phyloP scores from a whole-genome alignment of 257 asterid species.

The Jacaranda copaia region DNA sequence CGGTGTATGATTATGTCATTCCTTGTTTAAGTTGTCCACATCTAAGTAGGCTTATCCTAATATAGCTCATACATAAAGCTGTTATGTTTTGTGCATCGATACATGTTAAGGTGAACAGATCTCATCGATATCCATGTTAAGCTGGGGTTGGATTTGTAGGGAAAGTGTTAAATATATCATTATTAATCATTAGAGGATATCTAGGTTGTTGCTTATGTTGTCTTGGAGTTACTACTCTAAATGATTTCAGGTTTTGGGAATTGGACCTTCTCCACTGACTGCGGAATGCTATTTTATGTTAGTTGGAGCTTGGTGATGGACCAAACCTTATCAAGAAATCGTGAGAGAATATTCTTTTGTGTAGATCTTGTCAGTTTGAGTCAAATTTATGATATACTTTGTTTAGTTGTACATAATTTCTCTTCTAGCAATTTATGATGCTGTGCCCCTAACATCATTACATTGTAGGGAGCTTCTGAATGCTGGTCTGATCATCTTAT shows the following conservation, averaged over 20 bases:
- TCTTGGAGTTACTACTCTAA: neutral
- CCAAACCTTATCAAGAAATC: slow-evolving; percentile 6
- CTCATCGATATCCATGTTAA: slow-evolving; percentile 23
- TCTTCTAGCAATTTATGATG: slow-evolving; percentile 17
- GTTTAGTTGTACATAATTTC: slow-evolving; percentile 19
- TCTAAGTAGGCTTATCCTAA: slow-evolving; percentile 2
- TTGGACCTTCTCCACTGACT: neutral
- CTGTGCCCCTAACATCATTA: slow-evolving; percentile 23
- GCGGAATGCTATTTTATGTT: slow-evolving; percentile 2
- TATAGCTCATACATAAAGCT: neutral
- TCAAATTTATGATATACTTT: neutral
- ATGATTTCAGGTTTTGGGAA: neutral
- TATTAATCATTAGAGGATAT: neutral
- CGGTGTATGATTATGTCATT: neutral
- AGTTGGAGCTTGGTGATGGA: slow-evolving; percentile 6
- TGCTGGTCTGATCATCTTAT: slow-evolving; percentile 49
- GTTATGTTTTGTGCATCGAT: neutral
- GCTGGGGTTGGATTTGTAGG: slow-evolving; percentile 16
- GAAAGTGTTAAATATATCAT: neutral
- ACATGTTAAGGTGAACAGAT: slow-evolving; percentile 28
- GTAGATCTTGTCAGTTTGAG: neutral
- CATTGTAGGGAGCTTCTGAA: slow-evolving; percentile 44
- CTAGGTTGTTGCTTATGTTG: slow-evolving; percentile 4
- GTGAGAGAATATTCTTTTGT: neutral
- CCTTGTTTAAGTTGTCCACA: slow-evolving; percentile 14